phyloP scores from a whole-genome alignment of 2,329 filamentous ascomycete genomes.

The Elsinoe necatrix region DNA sequence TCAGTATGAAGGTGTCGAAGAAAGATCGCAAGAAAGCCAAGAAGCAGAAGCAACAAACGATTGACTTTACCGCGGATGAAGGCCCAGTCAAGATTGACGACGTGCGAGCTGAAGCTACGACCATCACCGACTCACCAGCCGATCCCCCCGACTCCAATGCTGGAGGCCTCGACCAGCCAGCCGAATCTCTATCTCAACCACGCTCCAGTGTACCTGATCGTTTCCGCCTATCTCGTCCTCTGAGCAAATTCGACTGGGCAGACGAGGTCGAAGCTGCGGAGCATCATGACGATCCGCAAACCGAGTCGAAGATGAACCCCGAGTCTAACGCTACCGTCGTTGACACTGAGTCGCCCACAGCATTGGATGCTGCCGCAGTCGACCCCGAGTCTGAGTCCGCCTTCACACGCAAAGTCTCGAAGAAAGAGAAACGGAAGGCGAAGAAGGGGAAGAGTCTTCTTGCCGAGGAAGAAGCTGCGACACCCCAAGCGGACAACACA shows the following conservation, averaged over 20 bases:
- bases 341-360: background rate
- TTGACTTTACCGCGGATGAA: background rate
- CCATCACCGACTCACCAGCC: background rate
- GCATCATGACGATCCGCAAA: slow-evolving; percentile 14
- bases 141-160: background rate
- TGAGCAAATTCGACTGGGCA: slow-evolving; percentile 15
- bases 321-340: too few relatives aligned
- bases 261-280: slow-evolving; percentile 3
- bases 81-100: background rate
- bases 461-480: background rate
- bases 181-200: background rate
- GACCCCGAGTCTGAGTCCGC: background rate
- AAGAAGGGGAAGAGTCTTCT: background rate
- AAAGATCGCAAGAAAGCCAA: slow-evolving; percentile 24
- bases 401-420: background rate
- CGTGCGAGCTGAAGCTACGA: background rate
- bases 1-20: slow-evolving; percentile 20
- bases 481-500: background rate
- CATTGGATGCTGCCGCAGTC: background rate
- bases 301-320: too few relatives aligned
- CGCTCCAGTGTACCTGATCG: slow-evolving; percentile 7
- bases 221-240: slow-evolving; percentile 9
- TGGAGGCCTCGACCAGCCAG: background rate
- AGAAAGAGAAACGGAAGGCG: slow-evolving; percentile 5
- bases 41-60: slow-evolving; percentile 13